Evolutionary conservation across 768 basidiomycete genomes (phyloP).

Genomic region (Russula sp.): DNA sequence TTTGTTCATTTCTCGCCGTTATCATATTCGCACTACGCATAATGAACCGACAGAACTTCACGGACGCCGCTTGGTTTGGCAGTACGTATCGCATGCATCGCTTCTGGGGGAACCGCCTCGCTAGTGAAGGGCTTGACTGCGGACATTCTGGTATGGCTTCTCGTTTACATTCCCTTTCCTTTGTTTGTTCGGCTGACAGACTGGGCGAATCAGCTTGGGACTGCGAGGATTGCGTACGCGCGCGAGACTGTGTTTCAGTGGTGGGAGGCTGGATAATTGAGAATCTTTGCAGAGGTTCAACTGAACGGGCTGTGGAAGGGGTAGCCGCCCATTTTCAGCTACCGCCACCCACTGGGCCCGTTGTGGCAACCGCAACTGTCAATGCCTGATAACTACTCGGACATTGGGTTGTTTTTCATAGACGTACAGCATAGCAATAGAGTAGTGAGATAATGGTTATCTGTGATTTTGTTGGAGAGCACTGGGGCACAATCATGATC

Average conservation of each 20-base stretch:
- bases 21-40: neutral
- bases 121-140: conserved; percentile 81
- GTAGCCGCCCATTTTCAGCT: neutral
- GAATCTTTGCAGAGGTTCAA: conserved; percentile 25
- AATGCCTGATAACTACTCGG: neutral
- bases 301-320: conserved; percentile 20
- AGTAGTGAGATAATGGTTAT: too few species aligned
- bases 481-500: too few species aligned
- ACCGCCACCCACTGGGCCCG: neutral
- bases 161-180: too few species aligned
- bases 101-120: conserved; percentile 73
- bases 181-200: neutral
- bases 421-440: neutral
- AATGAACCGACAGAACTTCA: conserved; percentile 40
- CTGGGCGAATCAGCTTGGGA: conserved; percentile 43
- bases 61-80: conserved; percentile 41
- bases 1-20: neutral
- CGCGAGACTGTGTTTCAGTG: conserved; percentile 45
- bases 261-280: conserved; percentile 49
- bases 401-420: neutral
- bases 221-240: conserved; percentile 61
- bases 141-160: conserved; percentile 61
- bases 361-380: neutral
- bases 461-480: neutral
- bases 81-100: conserved; percentile 76